Base-by-base conservation (phyloP, 176 grass and related monocot species). In the Calamus simplicifolius region DNA sequence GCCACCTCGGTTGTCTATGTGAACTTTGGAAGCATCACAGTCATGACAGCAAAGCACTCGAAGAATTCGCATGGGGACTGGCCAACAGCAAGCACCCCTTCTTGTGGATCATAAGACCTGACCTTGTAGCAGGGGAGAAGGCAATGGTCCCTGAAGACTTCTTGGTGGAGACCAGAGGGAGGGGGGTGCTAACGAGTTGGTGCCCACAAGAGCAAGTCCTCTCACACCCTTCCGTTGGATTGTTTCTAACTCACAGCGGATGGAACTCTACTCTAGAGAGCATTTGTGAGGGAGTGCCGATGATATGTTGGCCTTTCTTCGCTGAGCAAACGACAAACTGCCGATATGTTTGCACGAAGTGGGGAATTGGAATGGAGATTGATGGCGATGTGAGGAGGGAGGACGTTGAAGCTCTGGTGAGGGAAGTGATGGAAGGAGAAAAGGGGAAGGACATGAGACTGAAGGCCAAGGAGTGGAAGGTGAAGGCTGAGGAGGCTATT, bases 271-370 rank as follows among this genome's bases (percentile, higher is more conserved):
- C 78, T 16, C 61, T 85, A 3, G 85, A 95, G 75, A 68, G 85
- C 72, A 68, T 89, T 18, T 80, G 81, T 63, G 30, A 58, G 15
- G 89, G 84, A 35, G 68, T 94, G 54, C 89, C 81, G 0, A 79
- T 94, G 80, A 58, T 88, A 18, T 81, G 80, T 67, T 94, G 84
- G 89, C 84, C 84, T 0, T 94, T 88, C 81, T 88, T 94, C 26
- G 70, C 63, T 5, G 80, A 88, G 55, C 84, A 94, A 52, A 56
- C 12, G 12, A 79, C 84, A 0, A 94, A 79, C 57, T 94, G 84
- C 70, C 61, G 63, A 5, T 88, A 81, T 59, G 52, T 18, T 15
- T 84, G 89, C 57, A 16, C 63, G 25, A 69, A 79, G 16, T 94
- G 77, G 89, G 80, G 48, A 12, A 61, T 81, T 18, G 89, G 84